Conservation (phyloP, 164 flowering plant genomes). For the Chloranthus sessilifolius region DNA sequence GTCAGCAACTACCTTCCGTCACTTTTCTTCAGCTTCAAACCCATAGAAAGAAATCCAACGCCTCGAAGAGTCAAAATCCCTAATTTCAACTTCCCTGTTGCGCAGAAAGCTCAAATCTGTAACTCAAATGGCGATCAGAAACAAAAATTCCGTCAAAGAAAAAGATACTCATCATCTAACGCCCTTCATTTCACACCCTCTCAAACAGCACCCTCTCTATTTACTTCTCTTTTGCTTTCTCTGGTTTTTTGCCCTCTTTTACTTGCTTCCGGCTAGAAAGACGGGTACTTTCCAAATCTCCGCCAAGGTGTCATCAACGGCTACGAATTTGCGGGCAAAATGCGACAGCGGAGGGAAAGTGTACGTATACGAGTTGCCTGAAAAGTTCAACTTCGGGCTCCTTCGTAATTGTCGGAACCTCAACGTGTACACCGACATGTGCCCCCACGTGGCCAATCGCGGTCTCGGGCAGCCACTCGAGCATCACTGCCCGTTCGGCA, state of each 20-base stretch:
- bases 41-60: too few species aligned
- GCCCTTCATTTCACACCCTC: neutral
- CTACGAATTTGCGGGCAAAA: neutral
- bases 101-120: too few species aligned
- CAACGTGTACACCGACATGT: conserved; percentile 47
- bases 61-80: too few species aligned
- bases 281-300: neutral
- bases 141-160: conserved; percentile 3
- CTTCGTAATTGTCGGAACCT: conserved; percentile 35
- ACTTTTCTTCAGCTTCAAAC: too few species aligned
- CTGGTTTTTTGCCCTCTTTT: conserved; percentile 11
- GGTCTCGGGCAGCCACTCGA: conserved; percentile 45
- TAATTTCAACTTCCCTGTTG: too few species aligned
- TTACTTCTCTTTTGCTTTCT: conserved; percentile 9
- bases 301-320: neutral
- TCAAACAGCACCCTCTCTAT: conserved; percentile 5
- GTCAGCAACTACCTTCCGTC: too few species aligned
- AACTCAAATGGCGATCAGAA: conserved; percentile 6
- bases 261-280: neutral
- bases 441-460: conserved; percentile 46
- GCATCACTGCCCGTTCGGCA: neutral
- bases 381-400: conserved; percentile 38
- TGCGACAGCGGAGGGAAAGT: conserved; percentile 17
- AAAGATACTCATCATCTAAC: conserved; percentile 3
- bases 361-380: conserved; percentile 41